Evolutionary conservation across 805 yeast species (phyloP), one percentile per base, ranked within the genome.

Genomic region (Candida caryicola): DNA sequence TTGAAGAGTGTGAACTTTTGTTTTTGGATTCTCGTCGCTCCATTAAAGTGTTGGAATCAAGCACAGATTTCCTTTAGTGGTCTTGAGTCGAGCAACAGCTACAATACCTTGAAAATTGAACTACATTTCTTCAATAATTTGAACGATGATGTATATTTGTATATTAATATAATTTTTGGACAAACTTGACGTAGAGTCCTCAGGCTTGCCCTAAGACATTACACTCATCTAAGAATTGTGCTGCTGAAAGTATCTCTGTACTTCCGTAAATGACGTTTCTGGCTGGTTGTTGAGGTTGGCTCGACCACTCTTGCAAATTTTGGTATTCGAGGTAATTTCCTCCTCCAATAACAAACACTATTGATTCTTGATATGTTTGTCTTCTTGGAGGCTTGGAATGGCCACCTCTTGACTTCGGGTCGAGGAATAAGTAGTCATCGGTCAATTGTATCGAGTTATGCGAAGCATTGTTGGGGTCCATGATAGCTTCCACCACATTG

Each of bases 331-430:
- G 66, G 58, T 89, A 93, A 61, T 87, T 90, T 33, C 98, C 98
- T 25, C 99, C 99, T 17, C 99, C 99, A 39, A 93, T 90, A 36
- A 90, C 87, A 60, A 93, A 93, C 15, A 93, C 95, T 34, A 87
- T 67, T 1, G 95, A 79, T 49, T 88, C 93, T 42, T 79, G 80
- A 59, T 86, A 88, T 8, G 82, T 69, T 49, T 82, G 85, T 55
- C 95, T 79, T 59, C 80, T 84, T 27, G 97, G 97, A 26, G 90
- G 91, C 51, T 84, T 81, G 3, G 95, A 81, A 51, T 84, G 90
- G 5, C 95, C 83, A 3, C 98, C 98, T 47, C 98, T 76, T 2
- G 87, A 81, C 50, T 79, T 81, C 19, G 99, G 97, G 60, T 93
- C 97, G 54, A 87, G 85, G 57, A 82, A 91, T 40, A 91, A 63